phyloP scores from a whole-genome alignment of 2,329 filamentous ascomycete genomes.

The Aspergillus brunneoviolaceus region DNA sequence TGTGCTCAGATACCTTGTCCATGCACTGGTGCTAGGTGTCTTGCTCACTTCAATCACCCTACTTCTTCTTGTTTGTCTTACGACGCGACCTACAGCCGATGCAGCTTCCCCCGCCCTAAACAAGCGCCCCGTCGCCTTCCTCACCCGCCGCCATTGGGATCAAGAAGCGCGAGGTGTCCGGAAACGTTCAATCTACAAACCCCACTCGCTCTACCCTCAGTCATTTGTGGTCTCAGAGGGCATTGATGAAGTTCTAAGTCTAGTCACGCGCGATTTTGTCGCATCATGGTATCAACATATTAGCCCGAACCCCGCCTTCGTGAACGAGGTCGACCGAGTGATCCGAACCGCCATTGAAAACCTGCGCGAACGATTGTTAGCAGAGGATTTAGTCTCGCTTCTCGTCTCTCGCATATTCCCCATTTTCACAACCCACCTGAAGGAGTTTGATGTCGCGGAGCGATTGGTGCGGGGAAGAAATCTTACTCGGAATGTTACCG shows the following conservation, averaged over 20 bases:
- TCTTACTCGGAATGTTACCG: constrained; percentile 84
- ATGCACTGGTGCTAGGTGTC: constrained; percentile 75
- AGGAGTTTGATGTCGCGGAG: constrained; percentile 88
- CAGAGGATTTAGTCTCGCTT: constrained; percentile 80
- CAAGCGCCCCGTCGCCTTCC: constrained; percentile 56
- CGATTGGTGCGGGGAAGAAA: constrained; percentile 81
- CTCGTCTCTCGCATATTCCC: constrained; percentile 81
- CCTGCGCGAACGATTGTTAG: constrained; percentile 69
- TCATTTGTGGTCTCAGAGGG: constrained; percentile 76
- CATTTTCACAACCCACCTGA: constrained; percentile 82
- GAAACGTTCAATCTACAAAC: constrained; percentile 65
- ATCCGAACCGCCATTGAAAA: constrained; percentile 71
- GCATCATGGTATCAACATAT: constrained; percentile 86
- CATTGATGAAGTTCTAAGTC: constrained; percentile 73
- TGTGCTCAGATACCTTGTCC: constrained; percentile 76
- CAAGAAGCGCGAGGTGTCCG: constrained; percentile 67
- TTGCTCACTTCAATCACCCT: constrained; percentile 56
- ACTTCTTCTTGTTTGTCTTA: constrained; percentile 61
- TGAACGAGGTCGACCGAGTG: constrained; percentile 80
- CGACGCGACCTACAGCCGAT: constrained; percentile 43
- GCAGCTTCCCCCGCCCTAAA: constrained; percentile 45
- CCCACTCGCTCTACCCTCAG: constrained; percentile 69
- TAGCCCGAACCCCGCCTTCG: constrained; percentile 74
- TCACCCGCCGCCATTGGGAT: constrained; percentile 64
- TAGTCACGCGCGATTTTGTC: constrained; percentile 81